Evolutionary conservation across 106 monocot genomes (phyloP), one percentile per base, ranked within the genome.

Genomic region (Allium cepa): DNA sequence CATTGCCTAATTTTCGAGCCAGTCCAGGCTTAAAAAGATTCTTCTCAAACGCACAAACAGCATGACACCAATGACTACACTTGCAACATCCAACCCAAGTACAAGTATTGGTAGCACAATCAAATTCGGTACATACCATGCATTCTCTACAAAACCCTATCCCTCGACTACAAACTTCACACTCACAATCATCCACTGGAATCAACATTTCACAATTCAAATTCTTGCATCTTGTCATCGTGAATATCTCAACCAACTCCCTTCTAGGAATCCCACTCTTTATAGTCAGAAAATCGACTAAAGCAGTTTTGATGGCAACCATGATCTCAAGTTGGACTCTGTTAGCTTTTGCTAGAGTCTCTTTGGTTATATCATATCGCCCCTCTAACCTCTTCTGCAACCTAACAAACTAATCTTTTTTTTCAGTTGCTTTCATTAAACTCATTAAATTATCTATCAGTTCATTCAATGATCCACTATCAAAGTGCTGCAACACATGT

Each of bases 11-110:
- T 53, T 87, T 92, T 68, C 76, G 58, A 48, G 64, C 82, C 11
- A 78, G 82, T 3, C 90, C 93, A 18, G 92, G 87, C 76, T 81
- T 87, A 28, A 99, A 93, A 51, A 90, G 63, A 49, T 79, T 81
- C 73, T 79, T 88, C 48, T 85, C 73, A 15, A 90, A 69, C 11
- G 84, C 99, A 73, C 99, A 93, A 10, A 71, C 70, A 22, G 93
- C 93, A 85, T 99, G 99, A 72, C 90, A 99, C 99, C 93, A 99
- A 72, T 99, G 99, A 9, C 79, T 77, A 62, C 93, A 99, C 49
- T 85, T 83, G 65, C 90, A 90, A 66, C 94, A 94, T 1, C 94
- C 92, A 47, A 99, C 99, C 99, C 99, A 99, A 60, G 79, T 85
- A 62, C 99, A 99, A 8, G 93, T 99, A 58, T 93, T 99, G 60